Evolutionary conservation across 2,329 filamentous ascomycete species (phyloP).

Genomic region (Fusarium piperis): DNA sequence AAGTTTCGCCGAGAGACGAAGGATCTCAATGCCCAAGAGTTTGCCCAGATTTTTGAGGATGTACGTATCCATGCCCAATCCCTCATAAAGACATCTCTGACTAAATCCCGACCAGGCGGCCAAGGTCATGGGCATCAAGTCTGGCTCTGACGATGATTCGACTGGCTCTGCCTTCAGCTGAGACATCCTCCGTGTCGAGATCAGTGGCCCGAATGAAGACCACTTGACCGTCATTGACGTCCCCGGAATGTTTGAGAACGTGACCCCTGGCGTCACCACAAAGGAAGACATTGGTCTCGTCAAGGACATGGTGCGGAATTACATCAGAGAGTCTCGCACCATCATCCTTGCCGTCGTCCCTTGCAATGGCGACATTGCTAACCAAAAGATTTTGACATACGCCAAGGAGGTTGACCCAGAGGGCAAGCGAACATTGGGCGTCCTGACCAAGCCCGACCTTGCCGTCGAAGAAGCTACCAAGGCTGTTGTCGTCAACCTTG

Average conservation of each 20-base stretch:
- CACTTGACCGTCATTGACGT: conserved; percentile 65
- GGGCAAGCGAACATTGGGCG: conserved; percentile 55
- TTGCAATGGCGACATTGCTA: conserved; percentile 52
- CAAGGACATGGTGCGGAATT: conserved; percentile 56
- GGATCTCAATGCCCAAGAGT: conserved; percentile 39
- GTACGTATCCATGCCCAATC: conserved; percentile 33
- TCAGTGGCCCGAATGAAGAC: conserved; percentile 55
- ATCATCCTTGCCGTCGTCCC: conserved; percentile 60
- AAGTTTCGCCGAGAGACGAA: conserved; percentile 42
- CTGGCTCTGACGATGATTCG: conserved; percentile 1
- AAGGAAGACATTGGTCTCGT: conserved; percentile 57
- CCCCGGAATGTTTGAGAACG: conserved; percentile 59
- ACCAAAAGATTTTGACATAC: conserved; percentile 52
- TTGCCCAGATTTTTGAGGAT: conserved; percentile 53
- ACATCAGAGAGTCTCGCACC: conserved; percentile 58
- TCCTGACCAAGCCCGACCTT: conserved; percentile 70
- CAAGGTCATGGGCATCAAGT: conserved; percentile 55
- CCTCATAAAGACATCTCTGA: background rate
- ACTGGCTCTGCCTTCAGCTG: conserved; percentile 54
- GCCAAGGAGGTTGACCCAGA: conserved; percentile 51
- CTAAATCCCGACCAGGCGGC: conserved; percentile 48
- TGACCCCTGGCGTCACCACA: conserved; percentile 51
- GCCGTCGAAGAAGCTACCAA: conserved; percentile 53
- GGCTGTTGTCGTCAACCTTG: conserved; percentile 52
- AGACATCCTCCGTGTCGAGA: conserved; percentile 54